Percentiles rank a stretch among this genome's conserved stretches.
phyloP scores from a whole-genome alignment of 2,329 filamentous ascomycete species.

The Hysterium pulicare region DNA sequence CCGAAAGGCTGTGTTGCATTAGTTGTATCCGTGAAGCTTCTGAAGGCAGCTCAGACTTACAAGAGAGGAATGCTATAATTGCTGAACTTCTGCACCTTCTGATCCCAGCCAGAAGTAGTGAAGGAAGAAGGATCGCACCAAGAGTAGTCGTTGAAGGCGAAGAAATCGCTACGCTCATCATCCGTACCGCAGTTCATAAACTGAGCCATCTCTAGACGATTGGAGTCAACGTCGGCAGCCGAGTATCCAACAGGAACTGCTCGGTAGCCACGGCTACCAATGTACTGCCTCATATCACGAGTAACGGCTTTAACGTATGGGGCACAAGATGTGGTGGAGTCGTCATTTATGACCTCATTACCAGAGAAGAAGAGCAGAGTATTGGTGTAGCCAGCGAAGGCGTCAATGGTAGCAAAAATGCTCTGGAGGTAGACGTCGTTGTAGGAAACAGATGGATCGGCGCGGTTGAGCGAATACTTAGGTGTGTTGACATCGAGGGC shows the following conservation, averaged over 20 bases:
- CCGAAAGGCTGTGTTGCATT: conserved; percentile 61
- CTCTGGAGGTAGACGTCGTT: conserved; percentile 81
- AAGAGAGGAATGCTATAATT: conserved; percentile 88
- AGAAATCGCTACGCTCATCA: conserved; percentile 82
- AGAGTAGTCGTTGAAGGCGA: conserved; percentile 86
- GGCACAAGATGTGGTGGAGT: conserved; percentile 59
- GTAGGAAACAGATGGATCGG: conserved; percentile 71
- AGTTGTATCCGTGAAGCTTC: neutral
- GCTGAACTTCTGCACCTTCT: conserved; percentile 84
- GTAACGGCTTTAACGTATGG: conserved; percentile 72
- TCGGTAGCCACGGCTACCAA: conserved; percentile 66
- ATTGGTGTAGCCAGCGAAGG: conserved; percentile 79
- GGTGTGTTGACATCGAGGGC: conserved; percentile 92
- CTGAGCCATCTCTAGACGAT: conserved; percentile 79
- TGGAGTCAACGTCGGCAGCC: conserved; percentile 78
- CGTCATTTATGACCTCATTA: conserved; percentile 73
- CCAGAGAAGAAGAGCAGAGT: conserved; percentile 80
- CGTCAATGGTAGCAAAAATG: conserved; percentile 84
- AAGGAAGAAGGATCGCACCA: conserved; percentile 75
- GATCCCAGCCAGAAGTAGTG: conserved; percentile 71
- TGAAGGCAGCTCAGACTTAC: conserved; percentile 25
- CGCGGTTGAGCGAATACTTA: conserved; percentile 81
- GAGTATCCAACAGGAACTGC: conserved; percentile 76
- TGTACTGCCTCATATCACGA: conserved; percentile 77
- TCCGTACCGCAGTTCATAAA: conserved; percentile 94